These are phyloP conservation scores for Bolboschoenus planiculmis DNA, from an alignment of 176 grass and related monocot species.

Conservation along the genomic window DNA sequence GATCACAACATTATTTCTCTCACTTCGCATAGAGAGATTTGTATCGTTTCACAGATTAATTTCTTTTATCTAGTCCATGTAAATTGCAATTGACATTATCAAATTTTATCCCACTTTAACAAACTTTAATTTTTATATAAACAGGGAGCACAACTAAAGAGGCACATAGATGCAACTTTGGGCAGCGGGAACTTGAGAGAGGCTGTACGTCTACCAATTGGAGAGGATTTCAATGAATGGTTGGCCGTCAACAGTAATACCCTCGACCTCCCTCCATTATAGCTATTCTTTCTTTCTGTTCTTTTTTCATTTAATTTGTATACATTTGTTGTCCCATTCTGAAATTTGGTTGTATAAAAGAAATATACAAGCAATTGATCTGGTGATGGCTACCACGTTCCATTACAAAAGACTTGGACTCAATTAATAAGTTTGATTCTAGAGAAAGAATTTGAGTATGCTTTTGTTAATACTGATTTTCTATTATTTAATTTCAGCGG, in stretches of 20 bases:
- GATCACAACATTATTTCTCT: background rate
- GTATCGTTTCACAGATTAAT: background rate
- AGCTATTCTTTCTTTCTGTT: background rate
- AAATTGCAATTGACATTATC: background rate
- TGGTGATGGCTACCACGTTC: constrained; percentile 13
- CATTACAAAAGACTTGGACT: background rate
- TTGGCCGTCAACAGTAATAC: constrained; percentile 76
- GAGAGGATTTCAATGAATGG: constrained; percentile 89
- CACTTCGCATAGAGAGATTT: background rate
- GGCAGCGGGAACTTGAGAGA: constrained; percentile 74
- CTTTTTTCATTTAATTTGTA: background rate
- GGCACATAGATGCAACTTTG: constrained; percentile 79
- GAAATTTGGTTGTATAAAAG: background rate
- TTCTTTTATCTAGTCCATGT: background rate
- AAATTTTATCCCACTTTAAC: constrained; percentile 1
- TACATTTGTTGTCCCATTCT: background rate
- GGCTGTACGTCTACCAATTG: constrained; percentile 64
- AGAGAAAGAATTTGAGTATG: background rate
- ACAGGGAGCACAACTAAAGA: constrained; percentile 70
- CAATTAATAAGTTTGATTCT: background rate
- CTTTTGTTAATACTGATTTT: constrained; percentile 19
- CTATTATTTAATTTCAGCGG: constrained; percentile 44
- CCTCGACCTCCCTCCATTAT: background rate
- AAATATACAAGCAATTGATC: background rate
- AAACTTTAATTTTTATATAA: background rate